Evolutionary conservation across 1,139 yeast genomes (phyloP).

Genomic region (Zygoascus hellenicus): DNA sequence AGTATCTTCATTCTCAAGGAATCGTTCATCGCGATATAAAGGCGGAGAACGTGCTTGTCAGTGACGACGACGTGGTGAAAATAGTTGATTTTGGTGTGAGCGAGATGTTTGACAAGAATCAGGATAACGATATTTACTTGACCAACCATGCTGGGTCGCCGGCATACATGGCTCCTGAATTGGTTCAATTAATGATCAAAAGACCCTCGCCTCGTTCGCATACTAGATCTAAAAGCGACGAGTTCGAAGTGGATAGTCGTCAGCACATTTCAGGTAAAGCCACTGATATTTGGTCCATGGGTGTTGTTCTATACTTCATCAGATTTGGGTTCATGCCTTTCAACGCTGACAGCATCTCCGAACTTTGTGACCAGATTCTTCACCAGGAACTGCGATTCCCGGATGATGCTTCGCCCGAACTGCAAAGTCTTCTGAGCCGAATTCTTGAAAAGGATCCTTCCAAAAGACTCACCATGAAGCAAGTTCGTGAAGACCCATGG

Average conservation of each 20-base stretch:
- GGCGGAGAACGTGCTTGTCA: conserved; percentile 81
- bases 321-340: conserved; percentile 38
- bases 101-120: conserved; percentile 49
- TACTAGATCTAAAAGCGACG: conserved; percentile 7
- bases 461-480: conserved; percentile 47
- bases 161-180: conserved; percentile 73
- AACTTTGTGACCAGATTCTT: conserved; percentile 38
- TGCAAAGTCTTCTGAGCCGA: conserved; percentile 28
- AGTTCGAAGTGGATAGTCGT: conserved; percentile 8
- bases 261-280: conserved; percentile 54
- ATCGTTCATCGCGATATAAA: conserved; percentile 93
- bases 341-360: conserved; percentile 40
- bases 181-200: conserved; percentile 48
- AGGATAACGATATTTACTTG: conserved; percentile 37
- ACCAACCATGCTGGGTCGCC: conserved; percentile 77
- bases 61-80: conserved; percentile 70
- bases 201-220: conserved; percentile 7
- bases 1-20: conserved; percentile 87
- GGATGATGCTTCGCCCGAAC: conserved; percentile 17
- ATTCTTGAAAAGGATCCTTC: conserved; percentile 49
- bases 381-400: conserved; percentile 19
- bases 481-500: conserved; percentile 59
- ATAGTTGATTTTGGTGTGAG: conserved; percentile 95
- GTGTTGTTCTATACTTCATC: conserved; percentile 50
- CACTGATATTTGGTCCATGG: conserved; percentile 76